phyloP scores from a whole-genome alignment of 1,284 basidiomycete species.

The Melampsora larici-populina region DNA sequence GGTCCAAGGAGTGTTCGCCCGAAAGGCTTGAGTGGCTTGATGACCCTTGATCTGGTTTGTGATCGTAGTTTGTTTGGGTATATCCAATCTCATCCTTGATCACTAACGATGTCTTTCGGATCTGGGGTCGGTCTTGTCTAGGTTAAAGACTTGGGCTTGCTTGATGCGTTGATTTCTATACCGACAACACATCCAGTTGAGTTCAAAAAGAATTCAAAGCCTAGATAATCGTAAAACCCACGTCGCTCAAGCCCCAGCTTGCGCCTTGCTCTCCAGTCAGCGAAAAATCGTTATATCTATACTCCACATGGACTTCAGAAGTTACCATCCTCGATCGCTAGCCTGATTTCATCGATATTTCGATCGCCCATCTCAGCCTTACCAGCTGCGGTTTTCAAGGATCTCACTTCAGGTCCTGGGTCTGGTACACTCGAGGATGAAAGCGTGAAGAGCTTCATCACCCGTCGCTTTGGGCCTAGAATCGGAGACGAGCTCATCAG shows the following conservation, averaged over 20 bases:
- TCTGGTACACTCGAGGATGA: constrained; percentile 62
- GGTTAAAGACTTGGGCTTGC: constrained; percentile 31
- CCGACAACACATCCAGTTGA: constrained; percentile 37
- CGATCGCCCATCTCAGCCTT: constrained; percentile 46
- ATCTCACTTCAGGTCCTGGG: constrained; percentile 57
- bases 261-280: constrained; percentile 57
- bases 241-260: background rate
- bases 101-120: background rate
- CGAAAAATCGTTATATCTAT: constrained; percentile 70
- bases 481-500: constrained; percentile 74
- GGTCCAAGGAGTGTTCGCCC: constrained; percentile 80
- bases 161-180: constrained; percentile 34
- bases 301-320: constrained; percentile 60
- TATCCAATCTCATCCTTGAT: background rate
- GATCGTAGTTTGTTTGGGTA: background rate
- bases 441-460: constrained; percentile 73
- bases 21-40: constrained; percentile 61
- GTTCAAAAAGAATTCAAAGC: background rate
- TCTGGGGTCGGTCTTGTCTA: constrained; percentile 1
- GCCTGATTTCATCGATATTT: constrained; percentile 54
- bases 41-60: constrained; percentile 55
- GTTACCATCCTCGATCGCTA: constrained; percentile 56
- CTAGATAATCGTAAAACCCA: too few relatives aligned
- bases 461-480: constrained; percentile 68
- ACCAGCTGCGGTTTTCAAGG: constrained; percentile 48